Base-by-base conservation (phyloP, 495 filamentous ascomycete genomes). In the Penicillium tannophilum region DNA sequence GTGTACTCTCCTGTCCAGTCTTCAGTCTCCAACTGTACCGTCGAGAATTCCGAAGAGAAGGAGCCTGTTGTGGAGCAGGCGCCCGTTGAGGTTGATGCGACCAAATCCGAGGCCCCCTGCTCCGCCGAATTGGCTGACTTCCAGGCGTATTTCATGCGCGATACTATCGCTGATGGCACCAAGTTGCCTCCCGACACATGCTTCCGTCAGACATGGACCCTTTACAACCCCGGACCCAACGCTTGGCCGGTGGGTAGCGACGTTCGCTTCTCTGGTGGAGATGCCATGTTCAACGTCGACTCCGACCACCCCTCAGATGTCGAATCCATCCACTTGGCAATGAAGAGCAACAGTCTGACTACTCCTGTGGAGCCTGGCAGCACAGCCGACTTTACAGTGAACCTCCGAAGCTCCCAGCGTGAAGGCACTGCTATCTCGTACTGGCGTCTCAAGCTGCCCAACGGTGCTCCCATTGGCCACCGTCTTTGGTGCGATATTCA, bases 401-500 rank as follows among this genome's bases (percentile, higher is more conserved):
- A 86, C 43, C 84, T 99, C 70, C 89, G 90, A 64, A 88, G 91
- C 28, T 91, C 93, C 33, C 75, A 76, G 20, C 86, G 89, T 42
- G 75, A 77, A 49, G 90, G 93, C 23, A 88, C 88, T 60, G 77
- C 86, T 59, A 92, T 97, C 63, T 97, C 93, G 10, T 96, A 97
- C 82, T 99, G 95, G 95, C 91, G 93, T 56, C 82, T 98, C 64
- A 94, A 92, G 62, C 83, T 89, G 47, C 82, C 87, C 26, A 87
- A 93, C 59, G 92, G 93, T 30, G 78, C 79, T 56, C 86, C 88
- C 44, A 97, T 99, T 59, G 94, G 94, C 48, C 90, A 96, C 75
- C 87, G 89, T 66, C 79, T 99, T 36, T 99, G 94, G 94, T 97
- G 93, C 69, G 92, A 97, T 59, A 81, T 99, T 62, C 81, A 85